Evolutionary conservation across 208 protist species (phyloP), one percentile per base, ranked within the genome.

Genomic region (Wallacemonas sp.): DNA sequence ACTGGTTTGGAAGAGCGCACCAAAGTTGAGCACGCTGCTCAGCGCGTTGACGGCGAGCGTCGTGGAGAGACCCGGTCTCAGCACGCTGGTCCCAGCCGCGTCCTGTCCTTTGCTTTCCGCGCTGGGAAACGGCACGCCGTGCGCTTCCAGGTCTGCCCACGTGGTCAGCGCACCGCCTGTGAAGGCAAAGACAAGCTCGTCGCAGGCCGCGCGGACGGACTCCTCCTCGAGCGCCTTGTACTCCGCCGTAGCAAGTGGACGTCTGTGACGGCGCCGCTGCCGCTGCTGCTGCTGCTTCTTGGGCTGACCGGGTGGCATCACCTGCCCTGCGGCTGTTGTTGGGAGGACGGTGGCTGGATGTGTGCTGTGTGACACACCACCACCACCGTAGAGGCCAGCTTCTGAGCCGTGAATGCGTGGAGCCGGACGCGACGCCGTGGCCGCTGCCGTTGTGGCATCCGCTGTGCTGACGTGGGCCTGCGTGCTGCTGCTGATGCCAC

Each of bases 101-200:
- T 69, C 32, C 34, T 4, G 16, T 1, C 24, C 39, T 41, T 70
- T 43, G n/a, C n/a, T n/a, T 26, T 64, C 44, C 12, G 69, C 43
- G 36, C 38, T 49, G 6, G 48, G 55, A 9, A 62, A 48, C 0
- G 81, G 75, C 24, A 90, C 56, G 29, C 72, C 73, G 12, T 80
- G 65, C 29, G 64, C 36, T 41, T 88, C 76, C 6, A 85, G 32
- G 0, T 70, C 71, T 19, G 76, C 61, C 27, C 89, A 38, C 36
- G 77, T 76, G 21, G 63, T 48, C 14, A 78, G 76, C n/a, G 47
- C 65, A 1, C 65, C 74, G 29, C 44, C 64, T 14, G 73, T 93
- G 39, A 90, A 68, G 52, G 74, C 67, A 14, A 64, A 65, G 9
- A 93, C 80, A 0, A 93, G 39, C 44, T 93, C 87, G 68, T 88